Percentiles rank a stretch among this genome's conserved stretches.
Conservation (phyloP, 2,329 filamentous ascomycete genomes). For the Aschersonia sp. region DNA sequence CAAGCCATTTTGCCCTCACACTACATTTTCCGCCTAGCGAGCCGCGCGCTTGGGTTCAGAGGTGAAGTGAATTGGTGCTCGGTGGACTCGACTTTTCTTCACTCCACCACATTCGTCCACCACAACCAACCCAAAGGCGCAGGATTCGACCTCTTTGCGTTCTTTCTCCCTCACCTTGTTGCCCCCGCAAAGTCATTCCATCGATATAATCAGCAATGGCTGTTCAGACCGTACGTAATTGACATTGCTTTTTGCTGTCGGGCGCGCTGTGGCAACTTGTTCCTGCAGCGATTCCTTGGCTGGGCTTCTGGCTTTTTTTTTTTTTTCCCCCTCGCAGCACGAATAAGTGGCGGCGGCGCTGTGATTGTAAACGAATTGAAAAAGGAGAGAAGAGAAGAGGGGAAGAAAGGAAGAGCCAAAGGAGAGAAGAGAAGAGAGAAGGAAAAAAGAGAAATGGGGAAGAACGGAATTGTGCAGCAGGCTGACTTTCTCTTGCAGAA, state of each 20-base stretch:
- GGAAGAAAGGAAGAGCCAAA: too few relatives aligned
- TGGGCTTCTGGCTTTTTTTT: too few relatives aligned
- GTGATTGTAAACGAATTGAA: too few relatives aligned
- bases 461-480: conserved; percentile 58
- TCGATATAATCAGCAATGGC: conserved; percentile 49
- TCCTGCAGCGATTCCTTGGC: too few relatives aligned
- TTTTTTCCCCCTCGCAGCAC: too few relatives aligned
- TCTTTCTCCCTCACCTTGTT: conserved; percentile 11
- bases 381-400: too few relatives aligned
- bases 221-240: conserved; percentile 74
- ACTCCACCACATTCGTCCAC: conserved; percentile 1
- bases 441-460: too few relatives aligned
- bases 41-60: neutral
- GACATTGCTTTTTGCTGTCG: conserved; percentile 97
- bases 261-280: conserved; percentile 12
- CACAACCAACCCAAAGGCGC: conserved; percentile 34
- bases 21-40: neutral
- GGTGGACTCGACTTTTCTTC: conserved; percentile 2
- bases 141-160: conserved; percentile 68
- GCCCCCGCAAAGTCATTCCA: conserved; percentile 10
- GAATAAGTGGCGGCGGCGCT: too few relatives aligned
- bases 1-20: neutral
- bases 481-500: conserved; percentile 58
- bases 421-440: too few relatives aligned
- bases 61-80: neutral